These are phyloP conservation scores for Oxyria digyna DNA, from an alignment of 148 eudicot genomes.

Conservation along the genomic window DNA sequence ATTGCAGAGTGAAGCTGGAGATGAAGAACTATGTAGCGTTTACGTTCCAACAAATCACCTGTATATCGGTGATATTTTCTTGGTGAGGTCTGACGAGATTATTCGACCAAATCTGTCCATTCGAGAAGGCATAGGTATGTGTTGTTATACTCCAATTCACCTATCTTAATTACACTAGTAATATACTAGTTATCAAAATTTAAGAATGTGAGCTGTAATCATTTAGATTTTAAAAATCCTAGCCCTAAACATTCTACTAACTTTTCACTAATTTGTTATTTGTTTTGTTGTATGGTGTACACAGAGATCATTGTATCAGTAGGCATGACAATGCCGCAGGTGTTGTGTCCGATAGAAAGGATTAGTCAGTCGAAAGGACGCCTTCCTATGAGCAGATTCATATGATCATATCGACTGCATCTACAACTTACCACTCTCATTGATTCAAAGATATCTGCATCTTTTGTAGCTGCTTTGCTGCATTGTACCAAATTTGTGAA, in stretches of 20 bases:
- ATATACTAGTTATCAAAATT: not conserved
- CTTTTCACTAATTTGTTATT: not conserved
- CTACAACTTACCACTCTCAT: not conserved
- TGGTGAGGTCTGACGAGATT: conserved; percentile 19
- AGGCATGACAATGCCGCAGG: conserved; percentile 12
- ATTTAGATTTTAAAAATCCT: not conserved
- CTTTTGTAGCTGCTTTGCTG: not conserved
- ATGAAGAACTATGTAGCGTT: conserved; percentile 23
- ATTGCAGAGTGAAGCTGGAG: conserved; percentile 12
- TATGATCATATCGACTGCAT: not conserved
- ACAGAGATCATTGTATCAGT: conserved; percentile 11
- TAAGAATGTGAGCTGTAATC: not conserved
- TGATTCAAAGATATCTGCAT: not conserved
- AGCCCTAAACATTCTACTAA: not conserved
- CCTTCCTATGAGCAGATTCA: conserved; percentile 6
- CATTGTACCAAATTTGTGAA: not conserved
- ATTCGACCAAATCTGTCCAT: conserved; percentile 24
- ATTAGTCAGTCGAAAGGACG: not conserved
- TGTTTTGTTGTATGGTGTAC: not conserved
- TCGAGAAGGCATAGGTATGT: conserved; percentile 27
- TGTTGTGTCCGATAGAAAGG: conserved; percentile 1
- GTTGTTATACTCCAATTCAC: not conserved
- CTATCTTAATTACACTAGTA: not conserved
- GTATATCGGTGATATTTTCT: conserved; percentile 23
- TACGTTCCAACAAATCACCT: conserved; percentile 27